Evolutionary conservation across 2,329 filamentous ascomycete species (phyloP).

Genomic region (Fusarium gaditjirri): DNA sequence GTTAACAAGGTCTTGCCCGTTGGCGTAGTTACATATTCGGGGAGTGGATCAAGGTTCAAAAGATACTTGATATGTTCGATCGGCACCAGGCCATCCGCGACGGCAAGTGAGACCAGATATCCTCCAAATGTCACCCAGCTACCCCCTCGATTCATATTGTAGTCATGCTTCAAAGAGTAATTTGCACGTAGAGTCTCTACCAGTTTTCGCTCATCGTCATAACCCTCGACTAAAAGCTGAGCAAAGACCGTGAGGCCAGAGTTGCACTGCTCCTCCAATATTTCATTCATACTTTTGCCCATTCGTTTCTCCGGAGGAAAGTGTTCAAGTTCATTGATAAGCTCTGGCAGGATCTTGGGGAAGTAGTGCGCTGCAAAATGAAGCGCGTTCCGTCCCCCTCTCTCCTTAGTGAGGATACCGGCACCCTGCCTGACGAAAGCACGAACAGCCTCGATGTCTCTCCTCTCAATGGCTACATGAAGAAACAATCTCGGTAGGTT

Average conservation of each 20-base stretch:
- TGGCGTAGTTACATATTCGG: accelerated
- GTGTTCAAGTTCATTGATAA: background rate
- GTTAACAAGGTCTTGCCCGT: background rate
- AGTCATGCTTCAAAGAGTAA: background rate
- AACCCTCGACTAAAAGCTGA: background rate
- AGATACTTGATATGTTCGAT: background rate
- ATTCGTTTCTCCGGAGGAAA: accelerated
- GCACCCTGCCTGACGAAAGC: background rate
- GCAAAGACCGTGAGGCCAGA: background rate
- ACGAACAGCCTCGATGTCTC: accelerated
- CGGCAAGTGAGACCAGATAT: background rate
- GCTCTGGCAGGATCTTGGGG: background rate
- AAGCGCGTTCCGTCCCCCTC: background rate
- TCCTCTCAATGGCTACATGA: background rate
- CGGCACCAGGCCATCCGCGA: background rate
- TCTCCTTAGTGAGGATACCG: background rate
- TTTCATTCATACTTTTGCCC: background rate
- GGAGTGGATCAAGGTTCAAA: background rate
- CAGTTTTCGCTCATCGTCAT: background rate
- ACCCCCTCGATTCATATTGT: background rate
- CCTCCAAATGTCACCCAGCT: background rate
- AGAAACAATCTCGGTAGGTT: background rate
- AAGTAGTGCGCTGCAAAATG: background rate
- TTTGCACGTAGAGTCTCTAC: accelerated
- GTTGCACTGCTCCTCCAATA: background rate